Conservation (phyloP, 1,139 yeast species). For the Suhomyces anneliseae region DNA sequence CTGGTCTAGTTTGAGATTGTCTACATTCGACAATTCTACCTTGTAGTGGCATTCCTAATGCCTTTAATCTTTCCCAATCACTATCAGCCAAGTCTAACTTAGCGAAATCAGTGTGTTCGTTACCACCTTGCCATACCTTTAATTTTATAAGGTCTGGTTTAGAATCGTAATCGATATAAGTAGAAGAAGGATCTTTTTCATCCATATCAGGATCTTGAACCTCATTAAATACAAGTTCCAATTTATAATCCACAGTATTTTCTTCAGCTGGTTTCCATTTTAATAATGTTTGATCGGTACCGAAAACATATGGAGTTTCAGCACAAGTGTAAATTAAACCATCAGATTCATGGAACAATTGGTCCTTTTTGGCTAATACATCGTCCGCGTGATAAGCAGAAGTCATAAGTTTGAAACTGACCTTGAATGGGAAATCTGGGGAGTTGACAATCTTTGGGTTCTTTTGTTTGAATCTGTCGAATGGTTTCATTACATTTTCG, state of each 20-base stretch:
- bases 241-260: constrained; percentile 85
- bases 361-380: constrained; percentile 72
- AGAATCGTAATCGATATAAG: constrained; percentile 78
- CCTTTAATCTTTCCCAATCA: constrained; percentile 81
- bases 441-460: constrained; percentile 72
- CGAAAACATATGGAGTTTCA: constrained; percentile 80
- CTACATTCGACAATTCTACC: constrained; percentile 90
- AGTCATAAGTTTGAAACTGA: constrained; percentile 85
- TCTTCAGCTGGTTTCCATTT: constrained; percentile 99
- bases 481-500: constrained; percentile 81
- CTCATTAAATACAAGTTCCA: constrained; percentile 64
- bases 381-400: constrained; percentile 75
- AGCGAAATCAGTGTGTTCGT: constrained; percentile 64
- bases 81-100: constrained; percentile 61
- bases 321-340: constrained; percentile 94
- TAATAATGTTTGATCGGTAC: constrained; percentile 77
- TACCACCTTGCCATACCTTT: constrained; percentile 78
- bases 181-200: constrained; percentile 68
- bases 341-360: constrained; percentile 84
- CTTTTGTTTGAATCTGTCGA: constrained; percentile 60
- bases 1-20: constrained; percentile 49
- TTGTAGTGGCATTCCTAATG: constrained; percentile 74
- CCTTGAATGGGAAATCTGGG: constrained; percentile 77
- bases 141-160: constrained; percentile 66
- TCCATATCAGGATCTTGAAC: constrained; percentile 71